These are phyloP conservation scores for Saitozyma sp. DNA, from an alignment of 768 basidiomycete genomes.

Conservation along the genomic window DNA sequence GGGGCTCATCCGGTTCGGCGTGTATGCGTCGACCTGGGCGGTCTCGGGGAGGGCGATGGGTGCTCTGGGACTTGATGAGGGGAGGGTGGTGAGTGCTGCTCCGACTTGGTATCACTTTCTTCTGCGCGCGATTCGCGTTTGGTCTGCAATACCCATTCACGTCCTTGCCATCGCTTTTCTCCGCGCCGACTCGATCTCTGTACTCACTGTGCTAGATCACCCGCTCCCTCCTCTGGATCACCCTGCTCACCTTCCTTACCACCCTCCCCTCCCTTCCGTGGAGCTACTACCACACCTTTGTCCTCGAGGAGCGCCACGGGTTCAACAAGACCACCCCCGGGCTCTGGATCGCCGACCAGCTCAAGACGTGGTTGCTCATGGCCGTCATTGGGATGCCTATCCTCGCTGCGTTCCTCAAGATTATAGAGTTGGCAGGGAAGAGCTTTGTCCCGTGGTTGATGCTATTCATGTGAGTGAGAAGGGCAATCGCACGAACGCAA, in stretches of 20 bases:
- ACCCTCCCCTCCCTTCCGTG: slow-evolving; percentile 72
- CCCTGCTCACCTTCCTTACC: slow-evolving; percentile 63
- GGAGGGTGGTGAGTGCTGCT: slow-evolving; percentile 66
- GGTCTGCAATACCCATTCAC: too few relatives aligned
- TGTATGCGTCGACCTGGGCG: slow-evolving; percentile 81
- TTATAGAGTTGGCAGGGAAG: slow-evolving; percentile 91
- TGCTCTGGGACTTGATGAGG: slow-evolving; percentile 63
- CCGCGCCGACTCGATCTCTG: not conserved
- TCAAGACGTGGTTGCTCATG: slow-evolving; percentile 75
- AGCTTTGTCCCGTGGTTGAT: slow-evolving; percentile 91
- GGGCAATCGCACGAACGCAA: not conserved
- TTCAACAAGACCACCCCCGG: slow-evolving; percentile 89
- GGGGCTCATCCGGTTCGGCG: slow-evolving; percentile 68
- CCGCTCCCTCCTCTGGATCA: slow-evolving; percentile 78
- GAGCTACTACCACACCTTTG: slow-evolving; percentile 82
- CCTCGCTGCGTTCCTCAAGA: slow-evolving; percentile 78
- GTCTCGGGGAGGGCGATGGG: slow-evolving; percentile 61
- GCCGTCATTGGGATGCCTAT: slow-evolving; percentile 78
- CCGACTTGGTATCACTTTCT: not conserved
- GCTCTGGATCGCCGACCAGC: slow-evolving; percentile 73
- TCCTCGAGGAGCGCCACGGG: slow-evolving; percentile 89
- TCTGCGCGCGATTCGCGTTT: not conserved
- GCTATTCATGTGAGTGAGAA: slow-evolving; percentile 73
- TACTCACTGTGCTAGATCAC: slow-evolving; percentile 61
- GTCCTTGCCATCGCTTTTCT: not conserved